Base-by-base conservation (phyloP, 2,329 filamentous ascomycete species). In the Pyrenophora seminiperda region DNA sequence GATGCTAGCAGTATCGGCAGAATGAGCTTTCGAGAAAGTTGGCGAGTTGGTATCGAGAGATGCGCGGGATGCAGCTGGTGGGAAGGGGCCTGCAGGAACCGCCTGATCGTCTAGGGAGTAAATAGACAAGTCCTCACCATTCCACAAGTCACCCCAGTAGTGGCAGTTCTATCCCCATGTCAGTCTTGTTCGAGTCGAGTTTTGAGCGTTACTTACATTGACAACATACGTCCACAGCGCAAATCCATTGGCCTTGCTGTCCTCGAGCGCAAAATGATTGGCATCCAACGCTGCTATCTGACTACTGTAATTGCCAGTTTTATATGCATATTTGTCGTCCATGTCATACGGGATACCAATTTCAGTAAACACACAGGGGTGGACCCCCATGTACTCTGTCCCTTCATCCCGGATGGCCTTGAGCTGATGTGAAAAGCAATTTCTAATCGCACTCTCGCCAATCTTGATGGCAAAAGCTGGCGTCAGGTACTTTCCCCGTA, bases 281-380 rank as follows among this genome's bases (percentile, higher is more conserved):
- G 95, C 94, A 74, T 99, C 94, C 78, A 99, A 87, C 5, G 94
- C 94, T 2, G 90, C 85, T 27, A 88, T 89, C 71, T 99, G 94
- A 64, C 90, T 96, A 36, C 89, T 88, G 74, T 96, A 99, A 72
- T 99, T 90, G 6, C 95, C 94, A 5, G 91, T 96, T 74, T 91
- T 90, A 76, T 99, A 99, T 1, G 94, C 94, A 66, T 94, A 81
- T 74, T 96, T 92, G 59, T 96, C 87, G 67, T 99, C 93, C 95
- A 99, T 97, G 69, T 99, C 94, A 69, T 96, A 99, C 0, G 94
- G 94, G 50, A 99, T 97, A 6, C 94, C 94, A 65, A 97, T 97
- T 70, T 99, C 94, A 0, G 91, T 95, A 72, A 97, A 85, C 4
- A 99, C 76, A 62, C 91, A 91, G 0, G 94, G 94, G 62, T 95